These are phyloP conservation scores for Gentiana straminea DNA, from an alignment of 257 asterid genomes.

Conservation along the genomic window DNA sequence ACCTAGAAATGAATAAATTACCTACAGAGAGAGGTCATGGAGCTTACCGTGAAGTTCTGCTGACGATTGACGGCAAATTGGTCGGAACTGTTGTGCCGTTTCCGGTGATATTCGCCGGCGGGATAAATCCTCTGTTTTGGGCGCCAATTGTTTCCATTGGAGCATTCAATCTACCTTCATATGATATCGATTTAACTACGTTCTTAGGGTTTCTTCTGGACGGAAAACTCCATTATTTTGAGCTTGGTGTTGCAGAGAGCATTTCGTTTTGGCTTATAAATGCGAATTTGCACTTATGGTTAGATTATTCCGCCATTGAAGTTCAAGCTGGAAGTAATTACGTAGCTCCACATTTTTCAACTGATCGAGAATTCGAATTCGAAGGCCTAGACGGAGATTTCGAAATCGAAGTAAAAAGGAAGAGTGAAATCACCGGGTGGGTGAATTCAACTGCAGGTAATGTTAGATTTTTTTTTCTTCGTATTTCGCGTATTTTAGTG, in stretches of 20 bases:
- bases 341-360: slow-evolving; percentile 18
- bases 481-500: too few species aligned
- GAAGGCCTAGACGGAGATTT: slow-evolving; percentile 42
- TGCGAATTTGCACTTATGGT: slow-evolving; percentile 80
- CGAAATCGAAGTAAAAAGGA: slow-evolving; percentile 37
- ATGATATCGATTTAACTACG: slow-evolving; percentile 67
- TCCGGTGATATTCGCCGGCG: slow-evolving; percentile 75
- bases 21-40: slow-evolving; percentile 48
- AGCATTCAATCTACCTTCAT: slow-evolving; percentile 76
- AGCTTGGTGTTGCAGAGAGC: slow-evolving; percentile 28
- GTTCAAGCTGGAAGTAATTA: slow-evolving; percentile 44
- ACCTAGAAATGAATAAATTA: slow-evolving; percentile 33
- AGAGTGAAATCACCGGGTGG: slow-evolving; percentile 57
- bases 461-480: too few species aligned
- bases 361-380: slow-evolving; percentile 27
- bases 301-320: slow-evolving; percentile 29
- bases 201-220: slow-evolving; percentile 51
- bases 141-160: slow-evolving; percentile 77
- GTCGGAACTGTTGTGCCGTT: slow-evolving; percentile 74
- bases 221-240: slow-evolving; percentile 35
- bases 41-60: slow-evolving; percentile 57
- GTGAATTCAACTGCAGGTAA: slow-evolving; percentile 18
- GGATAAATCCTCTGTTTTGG: slow-evolving; percentile 81
- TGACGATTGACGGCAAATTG: slow-evolving; percentile 43
- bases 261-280: slow-evolving; percentile 30